A percentile compares a stretch with the other conserved stretches of the same genome.
These are phyloP conservation scores for Xylaria multiplex DNA, from an alignment of 2,329 filamentous ascomycete genomes.

Conservation along the genomic window DNA sequence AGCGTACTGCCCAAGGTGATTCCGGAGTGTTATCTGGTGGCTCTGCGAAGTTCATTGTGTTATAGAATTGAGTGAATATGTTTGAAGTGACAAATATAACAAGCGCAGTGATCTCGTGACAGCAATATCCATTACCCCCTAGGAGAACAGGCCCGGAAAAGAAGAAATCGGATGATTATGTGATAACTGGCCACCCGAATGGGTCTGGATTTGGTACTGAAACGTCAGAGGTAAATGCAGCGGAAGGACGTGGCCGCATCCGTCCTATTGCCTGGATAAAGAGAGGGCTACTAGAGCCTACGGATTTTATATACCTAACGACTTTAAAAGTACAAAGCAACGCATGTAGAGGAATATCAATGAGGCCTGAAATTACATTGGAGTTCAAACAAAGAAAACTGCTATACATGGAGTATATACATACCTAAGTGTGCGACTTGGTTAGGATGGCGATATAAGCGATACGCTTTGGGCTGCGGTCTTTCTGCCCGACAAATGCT, in stretches of 20 bases:
- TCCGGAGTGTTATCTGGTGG: background rate
- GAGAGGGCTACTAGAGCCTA: background rate
- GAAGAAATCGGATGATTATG: background rate
- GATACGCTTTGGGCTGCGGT: background rate
- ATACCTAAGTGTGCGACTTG: background rate
- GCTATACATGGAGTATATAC: background rate
- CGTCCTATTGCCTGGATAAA: constrained; percentile 13
- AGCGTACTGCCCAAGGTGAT: constrained; percentile 23
- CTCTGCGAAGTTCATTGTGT: constrained; percentile 3
- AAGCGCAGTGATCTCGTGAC: background rate
- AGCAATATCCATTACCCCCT: background rate
- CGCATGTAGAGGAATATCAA: background rate
- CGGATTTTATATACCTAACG: no score
- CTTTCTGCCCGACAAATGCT: no score
- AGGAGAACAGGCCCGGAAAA: background rate
- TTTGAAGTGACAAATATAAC: background rate
- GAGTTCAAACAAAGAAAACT: background rate
- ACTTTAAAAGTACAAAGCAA: background rate
- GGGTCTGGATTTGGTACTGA: background rate
- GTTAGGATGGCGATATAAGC: background rate
- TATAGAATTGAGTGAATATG: background rate
- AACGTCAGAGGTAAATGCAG: background rate
- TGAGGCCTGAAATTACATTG: background rate
- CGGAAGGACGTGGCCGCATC: constrained; percentile 10
- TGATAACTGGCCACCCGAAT: background rate